These are phyloP conservation scores for Geoglossum cookeanum DNA, from an alignment of 2,329 filamentous ascomycete species.

Conservation along the genomic window DNA sequence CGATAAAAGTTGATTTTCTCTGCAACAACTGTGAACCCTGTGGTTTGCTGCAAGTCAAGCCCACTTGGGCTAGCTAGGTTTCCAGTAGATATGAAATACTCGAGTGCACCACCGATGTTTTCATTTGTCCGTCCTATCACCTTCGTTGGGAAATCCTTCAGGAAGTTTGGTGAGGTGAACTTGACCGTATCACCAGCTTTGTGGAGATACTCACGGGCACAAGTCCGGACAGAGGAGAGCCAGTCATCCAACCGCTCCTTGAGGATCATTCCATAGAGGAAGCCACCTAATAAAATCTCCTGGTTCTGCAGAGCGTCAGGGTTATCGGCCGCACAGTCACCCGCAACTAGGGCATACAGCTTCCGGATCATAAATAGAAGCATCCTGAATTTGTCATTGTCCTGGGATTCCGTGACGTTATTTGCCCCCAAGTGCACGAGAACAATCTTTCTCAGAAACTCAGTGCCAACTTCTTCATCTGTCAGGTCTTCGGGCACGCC, in stretches of 20 bases:
- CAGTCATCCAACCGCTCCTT: slow-evolving; percentile 92
- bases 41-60: slow-evolving; percentile 82
- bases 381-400: slow-evolving; percentile 85
- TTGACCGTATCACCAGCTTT: slow-evolving; percentile 27
- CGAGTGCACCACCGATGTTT: slow-evolving; percentile 67
- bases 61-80: slow-evolving; percentile 84
- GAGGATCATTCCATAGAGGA: slow-evolving; percentile 84
- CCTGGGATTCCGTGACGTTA: slow-evolving; percentile 65
- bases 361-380: slow-evolving; percentile 93
- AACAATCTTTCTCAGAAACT: slow-evolving; percentile 79
- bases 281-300: slow-evolving; percentile 81
- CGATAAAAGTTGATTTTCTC: slow-evolving; percentile 98
- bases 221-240: slow-evolving; percentile 42
- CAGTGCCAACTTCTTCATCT: slow-evolving; percentile 74
- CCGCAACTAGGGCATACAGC: slow-evolving; percentile 78
- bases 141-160: slow-evolving; percentile 56
- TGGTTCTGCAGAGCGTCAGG: slow-evolving; percentile 94
- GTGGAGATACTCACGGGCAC: slow-evolving; percentile 34
- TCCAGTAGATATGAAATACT: slow-evolving; percentile 93
- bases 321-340: slow-evolving; percentile 85
- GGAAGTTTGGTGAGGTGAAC: slow-evolving; percentile 61
- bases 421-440: slow-evolving; percentile 79
- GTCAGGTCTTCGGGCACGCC: slow-evolving; percentile 67
- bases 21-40: slow-evolving; percentile 88
- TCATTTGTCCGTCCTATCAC: slow-evolving; percentile 72